Evolutionary conservation across 2,329 filamentous ascomycete genomes (phyloP), one percentile per base, ranked within the genome.

Genomic region (Microsporum canis): DNA sequence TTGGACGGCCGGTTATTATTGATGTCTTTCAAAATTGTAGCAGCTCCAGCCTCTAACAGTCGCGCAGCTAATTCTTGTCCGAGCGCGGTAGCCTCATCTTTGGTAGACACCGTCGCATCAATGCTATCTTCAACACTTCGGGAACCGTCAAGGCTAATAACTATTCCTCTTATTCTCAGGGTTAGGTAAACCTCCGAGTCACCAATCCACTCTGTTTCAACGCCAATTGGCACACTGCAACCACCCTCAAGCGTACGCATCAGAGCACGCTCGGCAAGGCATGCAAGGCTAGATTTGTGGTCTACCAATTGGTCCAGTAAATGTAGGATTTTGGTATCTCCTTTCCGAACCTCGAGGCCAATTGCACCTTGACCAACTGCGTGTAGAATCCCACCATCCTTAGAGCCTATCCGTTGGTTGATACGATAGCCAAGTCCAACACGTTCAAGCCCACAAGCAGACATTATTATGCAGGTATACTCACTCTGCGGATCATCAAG

Each of bases 291-390:
- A 0, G 85, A 85, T 60, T 81, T 75, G 66, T 80, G 73, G 70
- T 88, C 79, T 68, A 81, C 77, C 49, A 91, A 76, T 23, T 74
- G 74, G 65, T 74, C 74, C 62, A 94, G 73, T 58, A 91, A 70
- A 23, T 75, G 73, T 62, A 81, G 71, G 41, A 84, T 82, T 60
- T 77, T 73, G 62, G 79, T 75, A 71, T 95, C 90, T 57, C 82
- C 84, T 41, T 79, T 80, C 56, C 89, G 78, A 65, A 86, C 84
- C 79, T 96, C 90, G 63, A 95, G 81, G 1, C 82, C 89, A 39
- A 96, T 78, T 1, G 89, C 90, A 27, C 91, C 91, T 74, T 96
- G 91, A 0, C 91, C 91, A 2, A 96, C 91, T 3, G 91, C 91
- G 72, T 95, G 80, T 69, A 95, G 76, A 75, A 95, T 85, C 36